phyloP scores from a whole-genome alignment of 495 filamentous ascomycete genomes.

The Penicillium longicatenatum region DNA sequence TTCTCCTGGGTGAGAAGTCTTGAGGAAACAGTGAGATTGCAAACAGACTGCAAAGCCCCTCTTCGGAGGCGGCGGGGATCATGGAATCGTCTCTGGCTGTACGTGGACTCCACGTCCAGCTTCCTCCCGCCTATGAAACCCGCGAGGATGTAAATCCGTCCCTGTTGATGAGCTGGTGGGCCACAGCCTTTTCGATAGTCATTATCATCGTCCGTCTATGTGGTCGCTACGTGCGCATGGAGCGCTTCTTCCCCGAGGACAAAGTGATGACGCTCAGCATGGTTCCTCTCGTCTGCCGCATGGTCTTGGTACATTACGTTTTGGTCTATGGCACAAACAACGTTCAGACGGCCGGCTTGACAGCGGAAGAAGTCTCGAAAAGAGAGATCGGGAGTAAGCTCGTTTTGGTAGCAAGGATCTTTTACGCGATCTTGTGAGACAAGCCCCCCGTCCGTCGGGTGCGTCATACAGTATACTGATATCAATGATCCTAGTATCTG shows the following conservation, averaged over 20 bases:
- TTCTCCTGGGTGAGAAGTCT: neutral
- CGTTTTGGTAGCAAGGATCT: conserved; percentile 54
- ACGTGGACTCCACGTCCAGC: conserved; percentile 29
- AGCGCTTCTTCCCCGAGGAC: conserved; percentile 83
- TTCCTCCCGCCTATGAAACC: conserved; percentile 59
- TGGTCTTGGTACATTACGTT: conserved; percentile 85
- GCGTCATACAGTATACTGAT: neutral
- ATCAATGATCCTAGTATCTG: conserved; percentile 65
- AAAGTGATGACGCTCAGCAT: conserved; percentile 79
- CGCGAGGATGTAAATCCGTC: conserved; percentile 66
- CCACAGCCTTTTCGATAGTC: conserved; percentile 74
- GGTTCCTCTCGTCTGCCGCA: conserved; percentile 77
- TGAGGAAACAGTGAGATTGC: neutral
- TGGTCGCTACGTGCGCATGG: conserved; percentile 79
- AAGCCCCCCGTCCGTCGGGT: neutral
- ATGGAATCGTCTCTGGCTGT: conserved; percentile 20
- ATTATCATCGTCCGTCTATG: conserved; percentile 76
- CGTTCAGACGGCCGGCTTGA: conserved; percentile 42
- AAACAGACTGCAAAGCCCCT: conserved; percentile 16
- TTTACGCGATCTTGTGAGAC: conserved; percentile 60
- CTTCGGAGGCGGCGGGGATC: conserved; percentile 34
- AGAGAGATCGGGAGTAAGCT: conserved; percentile 54
- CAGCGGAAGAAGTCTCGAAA: conserved; percentile 40
- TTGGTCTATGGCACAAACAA: conserved; percentile 91
- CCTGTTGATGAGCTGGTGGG: conserved; percentile 93